Evolutionary conservation across 768 basidiomycete genomes (phyloP), one percentile per base, ranked within the genome.

Genomic region (Termitomyces sp.): DNA sequence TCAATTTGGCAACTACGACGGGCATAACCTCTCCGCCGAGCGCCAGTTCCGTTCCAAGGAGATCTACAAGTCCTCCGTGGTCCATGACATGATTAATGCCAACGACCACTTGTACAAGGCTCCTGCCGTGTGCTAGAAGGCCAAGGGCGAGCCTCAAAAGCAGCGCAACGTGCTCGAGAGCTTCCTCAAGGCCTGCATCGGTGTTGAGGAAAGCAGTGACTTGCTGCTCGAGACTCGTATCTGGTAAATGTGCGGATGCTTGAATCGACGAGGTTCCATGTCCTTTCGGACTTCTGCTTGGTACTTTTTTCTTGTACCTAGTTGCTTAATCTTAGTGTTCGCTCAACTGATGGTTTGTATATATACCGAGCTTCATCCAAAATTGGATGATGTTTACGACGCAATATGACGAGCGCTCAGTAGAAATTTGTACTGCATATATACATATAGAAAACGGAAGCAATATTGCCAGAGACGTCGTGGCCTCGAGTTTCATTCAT

Each of bases 1-100:
- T 81, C 96, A 98, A 71, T 86, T 99, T 56, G 96, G 96, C 16
- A 98, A 98, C 81, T 98, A 99, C 72, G 96, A 98, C 67, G 95
- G 95, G 9, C 84, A 85, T 70, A 97, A 96, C 75, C 77, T 99
- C 69, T 88, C 85, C 53, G 89, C 92, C 6, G 92, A 93, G 70
- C 79, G 79, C 60, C 96, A 98, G 76, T 99, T 98, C 86, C 89
- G 87, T 78, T 91, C 88, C 80, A 98, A 98, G 85, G 96, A 98
- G 78, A 98, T 98, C 74, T 87, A 85, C 80, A 98, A 98, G 85
- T 90, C 89, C 65, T 90, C 86, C 64, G 95, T 98, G 60, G 95
- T 97, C 40, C 96, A 98, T 68, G 96, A 99, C 73, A 98, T 98
- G 96, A 95, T 98, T 55, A 83, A 84, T 57, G 88, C 92, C 44